Conservation (phyloP, 306 rosid species). For the Citrullus colocynthis region DNA sequence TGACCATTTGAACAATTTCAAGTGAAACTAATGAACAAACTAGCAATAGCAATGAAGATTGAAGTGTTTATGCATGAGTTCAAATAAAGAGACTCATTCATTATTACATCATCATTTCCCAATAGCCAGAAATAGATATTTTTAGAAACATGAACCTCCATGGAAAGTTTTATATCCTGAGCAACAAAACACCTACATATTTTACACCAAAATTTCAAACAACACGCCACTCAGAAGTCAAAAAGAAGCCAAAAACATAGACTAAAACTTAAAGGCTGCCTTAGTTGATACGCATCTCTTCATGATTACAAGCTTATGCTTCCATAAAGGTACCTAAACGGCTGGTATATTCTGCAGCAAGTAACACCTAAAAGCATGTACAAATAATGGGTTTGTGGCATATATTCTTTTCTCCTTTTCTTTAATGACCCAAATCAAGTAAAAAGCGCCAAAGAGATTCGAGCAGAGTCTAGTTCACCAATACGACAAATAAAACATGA, state of each 20-base stretch:
- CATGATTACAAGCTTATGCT: neutral
- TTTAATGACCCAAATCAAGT: neutral
- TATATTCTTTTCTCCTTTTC: neutral
- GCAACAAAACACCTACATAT: neutral
- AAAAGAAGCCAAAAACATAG: neutral
- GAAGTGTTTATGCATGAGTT: neutral
- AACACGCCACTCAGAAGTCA: neutral
- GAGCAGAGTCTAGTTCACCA: neutral
- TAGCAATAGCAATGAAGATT: neutral
- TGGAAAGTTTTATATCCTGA: neutral
- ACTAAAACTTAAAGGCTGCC: neutral
- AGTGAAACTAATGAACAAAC: neutral
- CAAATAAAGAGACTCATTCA: neutral
- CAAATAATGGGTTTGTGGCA: neutral
- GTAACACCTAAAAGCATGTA: neutral
- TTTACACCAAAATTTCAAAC: neutral
- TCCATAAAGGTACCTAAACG: neutral
- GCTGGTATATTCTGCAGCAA: neutral
- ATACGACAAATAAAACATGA: neutral
- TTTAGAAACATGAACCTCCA: neutral
- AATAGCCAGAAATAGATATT: neutral
- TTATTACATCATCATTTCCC: neutral
- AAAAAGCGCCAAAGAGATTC: neutral
- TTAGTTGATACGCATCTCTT: neutral
- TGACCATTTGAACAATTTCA: neutral